Evolutionary conservation across 2,329 filamentous ascomycete species (phyloP).

Genomic region (Coniochaeta sp.): DNA sequence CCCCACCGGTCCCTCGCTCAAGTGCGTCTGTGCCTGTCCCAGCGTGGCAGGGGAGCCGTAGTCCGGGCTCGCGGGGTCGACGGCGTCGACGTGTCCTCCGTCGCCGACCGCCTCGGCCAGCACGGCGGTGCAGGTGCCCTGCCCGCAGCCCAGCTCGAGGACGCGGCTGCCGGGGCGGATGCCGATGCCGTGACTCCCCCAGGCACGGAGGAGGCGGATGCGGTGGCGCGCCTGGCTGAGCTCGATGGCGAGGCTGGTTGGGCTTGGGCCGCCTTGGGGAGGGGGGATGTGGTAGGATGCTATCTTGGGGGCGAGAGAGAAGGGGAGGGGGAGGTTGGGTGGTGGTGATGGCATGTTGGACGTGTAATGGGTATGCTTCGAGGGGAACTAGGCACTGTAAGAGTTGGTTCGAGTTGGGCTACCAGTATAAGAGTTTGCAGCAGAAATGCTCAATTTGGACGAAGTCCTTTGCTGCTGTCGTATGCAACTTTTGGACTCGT

Average conservation of each 20-base stretch:
- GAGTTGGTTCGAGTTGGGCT: too few species aligned
- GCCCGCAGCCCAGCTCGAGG: constrained; percentile 53
- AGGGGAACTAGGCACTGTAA: too few species aligned
- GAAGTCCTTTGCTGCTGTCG: too few species aligned
- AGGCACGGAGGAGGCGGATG: constrained; percentile 11
- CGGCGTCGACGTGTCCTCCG: constrained; percentile 36
- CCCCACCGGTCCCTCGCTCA: constrained; percentile 28
- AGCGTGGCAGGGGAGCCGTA: constrained; percentile 45
- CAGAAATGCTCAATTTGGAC: too few species aligned
- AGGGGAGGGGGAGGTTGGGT: background rate
- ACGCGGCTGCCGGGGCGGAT: constrained; percentile 32
- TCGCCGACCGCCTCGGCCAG: constrained; percentile 41
- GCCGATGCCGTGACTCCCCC: too few species aligned
- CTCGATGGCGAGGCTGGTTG: constrained; percentile 1
- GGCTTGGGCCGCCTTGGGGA: background rate
- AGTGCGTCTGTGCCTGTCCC: constrained; percentile 36
- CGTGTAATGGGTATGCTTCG: too few species aligned
- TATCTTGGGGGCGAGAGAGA: background rate
- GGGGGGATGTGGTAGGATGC: background rate
- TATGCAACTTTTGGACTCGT: too few species aligned
- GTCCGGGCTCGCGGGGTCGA: constrained; percentile 42
- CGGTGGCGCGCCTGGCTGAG: constrained; percentile 13
- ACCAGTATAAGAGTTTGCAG: too few species aligned
- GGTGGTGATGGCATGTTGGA: background rate
- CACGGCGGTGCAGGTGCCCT: constrained; percentile 48